Base-by-base conservation (phyloP, 805 yeast species). In the Sugiyamaella floridensis region DNA sequence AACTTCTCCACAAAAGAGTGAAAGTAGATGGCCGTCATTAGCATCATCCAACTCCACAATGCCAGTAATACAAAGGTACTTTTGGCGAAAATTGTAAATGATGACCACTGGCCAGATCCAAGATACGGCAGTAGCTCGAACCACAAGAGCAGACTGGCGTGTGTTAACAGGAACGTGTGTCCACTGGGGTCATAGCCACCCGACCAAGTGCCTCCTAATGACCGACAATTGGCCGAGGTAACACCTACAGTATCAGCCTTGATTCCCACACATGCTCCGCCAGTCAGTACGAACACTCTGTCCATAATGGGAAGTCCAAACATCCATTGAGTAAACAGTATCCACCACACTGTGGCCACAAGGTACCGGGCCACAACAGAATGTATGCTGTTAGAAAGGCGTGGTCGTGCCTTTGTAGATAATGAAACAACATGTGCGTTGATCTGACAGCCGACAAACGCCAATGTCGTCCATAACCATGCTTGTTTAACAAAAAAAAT, bases 101-200 rank as follows among this genome's bases (percentile, higher is more conserved):
- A 51, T 52, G 49, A 29, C 5, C 37, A 32, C 9, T 32, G 37
- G 37, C 37, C 37, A 8, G 37, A 14, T 11, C 37, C 37, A 10
- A 66, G 43, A 50, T 65, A 60, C 55, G 79, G 81, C 19, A 74
- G 54, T 7, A 80, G 64, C 64, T 90, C 97, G 52, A 81, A 80
- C 63, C 86, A 72, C 58, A 92, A 63, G 52, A 85, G 78, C 51
- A 84, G 64, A 29, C 84, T 77, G 8, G 87, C 75, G 54, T 84
- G 85, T 4, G 84, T 76, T 45, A 92, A 71, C 43, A 93, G 66
- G 61, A 90, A 93, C 1, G 88, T 84, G 65, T 93, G 99, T 0
- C 99, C 99, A 55, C 92, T 84, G 4, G 98, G 96, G 70, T 93
- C 99, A 64, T 89, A 96, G 0, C 99, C 99, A 0, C 96, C 89